Conservation (phyloP, 2,329 filamentous ascomycete genomes). For the Stagonosporopsis vannaccii region DNA sequence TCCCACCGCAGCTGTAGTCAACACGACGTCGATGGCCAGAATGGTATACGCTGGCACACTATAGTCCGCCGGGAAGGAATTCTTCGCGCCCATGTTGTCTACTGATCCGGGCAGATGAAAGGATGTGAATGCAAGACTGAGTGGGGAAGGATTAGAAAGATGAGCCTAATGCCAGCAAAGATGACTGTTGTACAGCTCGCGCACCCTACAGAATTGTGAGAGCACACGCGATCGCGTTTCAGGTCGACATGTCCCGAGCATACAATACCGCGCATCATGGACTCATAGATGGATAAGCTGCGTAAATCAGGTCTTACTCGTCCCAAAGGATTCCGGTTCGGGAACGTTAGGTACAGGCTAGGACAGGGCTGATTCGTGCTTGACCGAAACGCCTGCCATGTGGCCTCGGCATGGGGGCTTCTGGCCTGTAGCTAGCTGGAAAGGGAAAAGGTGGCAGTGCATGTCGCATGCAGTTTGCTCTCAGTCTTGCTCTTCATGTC, state of each 20-base stretch:
- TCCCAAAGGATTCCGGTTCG: slow-evolving; percentile 1
- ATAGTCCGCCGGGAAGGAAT: background rate
- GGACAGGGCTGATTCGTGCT: slow-evolving; percentile 10
- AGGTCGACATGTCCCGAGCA: background rate
- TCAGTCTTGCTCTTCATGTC: slow-evolving; percentile 11
- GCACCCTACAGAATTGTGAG: background rate
- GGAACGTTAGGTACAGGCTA: slow-evolving; percentile 10
- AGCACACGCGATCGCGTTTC: background rate
- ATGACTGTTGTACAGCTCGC: background rate
- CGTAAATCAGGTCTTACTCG: background rate
- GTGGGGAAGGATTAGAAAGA: background rate
- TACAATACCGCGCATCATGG: background rate
- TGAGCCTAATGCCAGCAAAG: background rate
- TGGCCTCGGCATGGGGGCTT: slow-evolving; percentile 8
- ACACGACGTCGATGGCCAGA: background rate
- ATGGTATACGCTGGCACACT: background rate
- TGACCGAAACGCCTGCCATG: slow-evolving; percentile 9
- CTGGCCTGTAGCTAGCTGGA: slow-evolving; percentile 10
- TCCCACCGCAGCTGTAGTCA: background rate
- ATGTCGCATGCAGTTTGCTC: slow-evolving; percentile 12
- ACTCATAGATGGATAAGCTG: background rate
- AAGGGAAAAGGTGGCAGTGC: slow-evolving; percentile 11
- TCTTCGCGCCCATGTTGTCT: background rate
- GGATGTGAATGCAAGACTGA: background rate
- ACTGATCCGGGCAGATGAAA: background rate